These are phyloP conservation scores for Trametes meyenii DNA, from an alignment of 768 basidiomycete genomes.

Conservation along the genomic window DNA sequence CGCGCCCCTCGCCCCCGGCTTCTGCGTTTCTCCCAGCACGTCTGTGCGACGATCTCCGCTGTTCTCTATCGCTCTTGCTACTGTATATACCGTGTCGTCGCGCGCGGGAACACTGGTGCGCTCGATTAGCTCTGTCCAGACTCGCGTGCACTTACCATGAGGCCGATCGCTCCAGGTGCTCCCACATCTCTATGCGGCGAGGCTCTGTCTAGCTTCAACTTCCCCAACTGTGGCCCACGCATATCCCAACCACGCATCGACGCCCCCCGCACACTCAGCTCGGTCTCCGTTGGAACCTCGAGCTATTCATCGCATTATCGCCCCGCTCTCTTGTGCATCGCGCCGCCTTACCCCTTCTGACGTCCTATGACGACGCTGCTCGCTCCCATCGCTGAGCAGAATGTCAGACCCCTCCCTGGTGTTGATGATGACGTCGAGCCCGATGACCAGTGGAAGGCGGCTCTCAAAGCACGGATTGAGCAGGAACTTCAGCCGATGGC, in stretches of 20 bases:
- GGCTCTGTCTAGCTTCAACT: constrained; percentile 12
- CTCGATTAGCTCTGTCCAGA: constrained; percentile 6
- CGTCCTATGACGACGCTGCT: constrained; percentile 19
- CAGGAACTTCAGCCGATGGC: constrained; percentile 44
- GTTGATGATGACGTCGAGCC: constrained; percentile 44
- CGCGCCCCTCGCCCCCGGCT: constrained; percentile 18
- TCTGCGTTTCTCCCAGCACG: not conserved
- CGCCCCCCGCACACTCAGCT: constrained; percentile 1
- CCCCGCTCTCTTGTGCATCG: constrained; percentile 9
- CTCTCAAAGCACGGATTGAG: constrained; percentile 54
- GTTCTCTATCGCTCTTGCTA: constrained; percentile 13
- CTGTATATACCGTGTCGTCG: constrained; percentile 5
- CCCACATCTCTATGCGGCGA: constrained; percentile 24
- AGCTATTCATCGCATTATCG: constrained; percentile 21
- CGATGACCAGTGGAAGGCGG: constrained; percentile 56
- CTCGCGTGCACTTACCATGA: constrained; percentile 27
- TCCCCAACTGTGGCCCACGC: constrained; percentile 11
- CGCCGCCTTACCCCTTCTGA: not conserved
- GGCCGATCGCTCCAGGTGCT: constrained; percentile 22
- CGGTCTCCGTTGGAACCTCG: constrained; percentile 18
- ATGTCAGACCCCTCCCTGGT: constrained; percentile 12
- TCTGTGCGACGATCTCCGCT: not conserved
- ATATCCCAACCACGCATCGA: constrained; percentile 15
- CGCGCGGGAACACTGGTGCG: constrained; percentile 18
- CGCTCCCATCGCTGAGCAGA: constrained; percentile 22